Evolutionary conservation across 1,284 basidiomycete genomes (phyloP).

Genomic region (Coniferiporia sulphurascens): DNA sequence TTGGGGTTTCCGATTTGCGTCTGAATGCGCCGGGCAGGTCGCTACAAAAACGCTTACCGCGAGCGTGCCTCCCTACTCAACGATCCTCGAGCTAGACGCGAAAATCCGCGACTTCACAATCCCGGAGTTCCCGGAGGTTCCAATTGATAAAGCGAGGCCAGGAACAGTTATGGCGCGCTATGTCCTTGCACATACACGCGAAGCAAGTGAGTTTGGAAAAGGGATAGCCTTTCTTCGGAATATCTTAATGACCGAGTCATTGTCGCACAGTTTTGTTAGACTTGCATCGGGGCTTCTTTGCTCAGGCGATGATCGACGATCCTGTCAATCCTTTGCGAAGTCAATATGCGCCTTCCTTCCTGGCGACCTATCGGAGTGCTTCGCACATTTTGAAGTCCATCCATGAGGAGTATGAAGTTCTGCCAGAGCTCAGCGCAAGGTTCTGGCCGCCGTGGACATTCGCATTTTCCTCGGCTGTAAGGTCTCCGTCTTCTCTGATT

Average conservation of each 20-base stretch:
- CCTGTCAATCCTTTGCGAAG: conserved; percentile 56
- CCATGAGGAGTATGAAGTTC: conserved; percentile 46
- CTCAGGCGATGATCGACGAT: conserved; percentile 60
- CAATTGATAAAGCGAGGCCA: conserved; percentile 24
- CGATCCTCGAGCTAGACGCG: conserved; percentile 67
- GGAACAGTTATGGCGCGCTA: conserved; percentile 44
- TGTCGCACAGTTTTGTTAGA: conserved; percentile 51
- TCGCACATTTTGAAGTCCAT: conserved; percentile 53
- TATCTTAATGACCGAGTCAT: conserved; percentile 4
- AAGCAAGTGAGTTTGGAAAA: conserved; percentile 44
- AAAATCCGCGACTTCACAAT: conserved; percentile 64
- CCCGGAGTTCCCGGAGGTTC: conserved; percentile 38
- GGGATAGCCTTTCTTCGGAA: not conserved
- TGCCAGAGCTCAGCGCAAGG: conserved; percentile 47
- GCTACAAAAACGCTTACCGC: conserved; percentile 58
- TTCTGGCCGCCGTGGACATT: conserved; percentile 64
- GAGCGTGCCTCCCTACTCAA: conserved; percentile 56
- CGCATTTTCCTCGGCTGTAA: conserved; percentile 57
- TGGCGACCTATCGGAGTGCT: conserved; percentile 57
- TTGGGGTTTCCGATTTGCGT: conserved; percentile 60
- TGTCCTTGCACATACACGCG: conserved; percentile 47
- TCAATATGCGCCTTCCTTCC: conserved; percentile 56
- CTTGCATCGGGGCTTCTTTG: conserved; percentile 66
- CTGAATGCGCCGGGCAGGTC: conserved; percentile 62
- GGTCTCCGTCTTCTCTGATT: conserved; percentile 22